A percentile compares a stretch with the other conserved stretches of the same genome.
Evolutionary conservation across 768 basidiomycete species (phyloP).

Genomic region (Inosperma sp.): DNA sequence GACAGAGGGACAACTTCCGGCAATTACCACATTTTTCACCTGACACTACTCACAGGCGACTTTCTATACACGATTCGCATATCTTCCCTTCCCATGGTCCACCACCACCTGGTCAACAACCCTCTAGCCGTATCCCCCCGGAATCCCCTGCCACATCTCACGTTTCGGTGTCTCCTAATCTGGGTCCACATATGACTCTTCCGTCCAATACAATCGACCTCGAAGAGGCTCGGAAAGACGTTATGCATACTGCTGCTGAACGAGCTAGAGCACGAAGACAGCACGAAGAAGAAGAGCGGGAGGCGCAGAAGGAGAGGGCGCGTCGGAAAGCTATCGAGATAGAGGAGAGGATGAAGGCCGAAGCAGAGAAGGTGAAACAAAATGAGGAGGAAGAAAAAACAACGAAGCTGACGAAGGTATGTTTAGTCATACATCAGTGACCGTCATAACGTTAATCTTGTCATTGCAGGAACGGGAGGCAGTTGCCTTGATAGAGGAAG

Average conservation of each 20-base stretch:
- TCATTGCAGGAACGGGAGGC: constrained; percentile 33
- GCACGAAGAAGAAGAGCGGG: constrained; percentile 78
- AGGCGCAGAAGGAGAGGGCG: constrained; percentile 77
- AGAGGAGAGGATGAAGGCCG: constrained; percentile 57
- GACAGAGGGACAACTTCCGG: constrained; percentile 39
- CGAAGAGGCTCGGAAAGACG: constrained; percentile 64
- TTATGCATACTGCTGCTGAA: constrained; percentile 83
- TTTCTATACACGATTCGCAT: constrained; percentile 43
- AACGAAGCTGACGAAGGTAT: constrained; percentile 14
- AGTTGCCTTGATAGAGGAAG: constrained; percentile 44
- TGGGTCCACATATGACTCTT: constrained; percentile 25
- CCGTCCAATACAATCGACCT: constrained; percentile 42
- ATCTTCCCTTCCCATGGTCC: constrained; percentile 31
- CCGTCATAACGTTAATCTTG: not conserved
- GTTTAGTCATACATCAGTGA: not conserved
- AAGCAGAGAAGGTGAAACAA: constrained; percentile 33
- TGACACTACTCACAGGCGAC: constrained; percentile 29
- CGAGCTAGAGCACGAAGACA: constrained; percentile 75
- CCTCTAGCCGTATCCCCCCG: constrained; percentile 30
- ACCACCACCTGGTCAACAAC: constrained; percentile 26
- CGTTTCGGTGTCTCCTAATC: constrained; percentile 37
- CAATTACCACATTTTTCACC: constrained; percentile 54
- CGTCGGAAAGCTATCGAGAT: constrained; percentile 73
- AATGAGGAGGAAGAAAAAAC: constrained; percentile 21
- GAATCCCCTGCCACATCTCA: constrained; percentile 45